Base-by-base conservation (phyloP, 1,139 yeast genomes). In the Lodderomyces beijingensis region DNA sequence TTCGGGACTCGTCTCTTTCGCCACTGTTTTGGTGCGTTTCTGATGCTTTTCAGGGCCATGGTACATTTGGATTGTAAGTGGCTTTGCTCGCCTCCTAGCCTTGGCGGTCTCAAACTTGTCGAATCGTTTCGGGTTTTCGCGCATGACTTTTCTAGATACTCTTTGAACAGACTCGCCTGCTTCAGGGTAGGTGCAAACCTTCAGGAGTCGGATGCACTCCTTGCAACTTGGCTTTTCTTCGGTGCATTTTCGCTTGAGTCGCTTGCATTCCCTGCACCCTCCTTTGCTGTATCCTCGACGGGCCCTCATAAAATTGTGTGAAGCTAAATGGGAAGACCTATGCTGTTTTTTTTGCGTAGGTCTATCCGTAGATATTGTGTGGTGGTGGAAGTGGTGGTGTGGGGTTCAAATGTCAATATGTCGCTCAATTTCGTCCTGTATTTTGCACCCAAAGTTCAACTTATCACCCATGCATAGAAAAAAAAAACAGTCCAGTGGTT, bases 221-320 rank as follows among this genome's bases (percentile, higher is more conserved):
- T 68, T 58, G 44, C 81, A 75, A 25, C 42, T 45, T 1, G 79
- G 79, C 40, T 71, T 69, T 4, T 53, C 53, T 45, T 75, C 81
- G 46, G 74, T 79, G 47, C 82, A 75, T 48, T 55, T 53, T 38
- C 54, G 51, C 29, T 57, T 57, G 14, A 62, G 43, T 23, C 62
- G 40, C 38, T 56, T 57, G 34, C 62, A 57, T 36, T 56, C 62
- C 20, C 48, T 41, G 37, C 62, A 57, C 2, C 62, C 62, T 5
- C 46, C 50, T 32, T 53, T 50, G 40, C 56, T 53, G 38, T 57
- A 57, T 17, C 44, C 36, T 27, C 54, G 21, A n/a, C n/a, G n/a
- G n/a, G n/a, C n/a, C n/a, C n/a, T n/a, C n/a, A n/a, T n/a, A n/a
- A n/a, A n/a, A n/a, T n/a, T n/a, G n/a, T n/a, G n/a, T n/a, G n/a